These are phyloP conservation scores for Populus hybrid DNA, from an alignment of 441 rosid species.

Conservation along the genomic window DNA sequence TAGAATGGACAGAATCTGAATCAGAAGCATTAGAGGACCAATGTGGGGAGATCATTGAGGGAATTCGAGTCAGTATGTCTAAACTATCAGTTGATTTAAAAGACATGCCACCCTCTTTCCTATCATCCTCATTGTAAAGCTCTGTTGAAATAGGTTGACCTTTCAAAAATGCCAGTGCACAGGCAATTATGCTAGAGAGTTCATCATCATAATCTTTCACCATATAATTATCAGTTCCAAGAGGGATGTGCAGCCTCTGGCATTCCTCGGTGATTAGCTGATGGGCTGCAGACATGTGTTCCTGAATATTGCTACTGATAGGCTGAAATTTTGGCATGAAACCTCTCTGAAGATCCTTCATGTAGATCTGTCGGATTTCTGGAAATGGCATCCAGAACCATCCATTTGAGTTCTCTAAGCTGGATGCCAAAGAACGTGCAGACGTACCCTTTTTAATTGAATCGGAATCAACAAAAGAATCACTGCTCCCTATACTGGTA, in stretches of 20 bases:
- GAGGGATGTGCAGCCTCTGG: constrained; percentile 68
- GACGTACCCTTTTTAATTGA: constrained; percentile 24
- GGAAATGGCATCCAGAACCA: constrained; percentile 89
- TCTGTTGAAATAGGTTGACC: constrained; percentile 32
- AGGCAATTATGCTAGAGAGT: constrained; percentile 88
- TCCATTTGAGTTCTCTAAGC: constrained; percentile 45
- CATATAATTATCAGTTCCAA: constrained; percentile 50
- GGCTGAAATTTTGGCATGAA: constrained; percentile 53
- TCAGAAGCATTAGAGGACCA: constrained; percentile 65
- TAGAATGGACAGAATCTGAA: constrained; percentile 43
- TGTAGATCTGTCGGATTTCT: constrained; percentile 52
- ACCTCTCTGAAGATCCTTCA: constrained; percentile 60
- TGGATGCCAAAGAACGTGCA: constrained; percentile 33
- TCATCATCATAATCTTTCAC: constrained; percentile 90
- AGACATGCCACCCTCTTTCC: constrained; percentile 27
- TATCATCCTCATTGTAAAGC: constrained; percentile 26
- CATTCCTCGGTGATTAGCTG: constrained; percentile 74
- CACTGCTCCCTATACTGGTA: constrained; percentile 20
- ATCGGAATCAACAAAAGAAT: constrained; percentile 24
- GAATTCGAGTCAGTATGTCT: constrained; percentile 30
- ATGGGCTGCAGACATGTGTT: constrained; percentile 40
- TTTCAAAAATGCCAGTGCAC: constrained; percentile 68
- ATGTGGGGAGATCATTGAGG: constrained; percentile 41
- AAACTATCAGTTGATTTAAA: constrained; percentile 30
- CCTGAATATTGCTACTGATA: constrained; percentile 36